phyloP scores from a whole-genome alignment of 2,329 filamentous ascomycete genomes.

The Curvularia eragrostidis region DNA sequence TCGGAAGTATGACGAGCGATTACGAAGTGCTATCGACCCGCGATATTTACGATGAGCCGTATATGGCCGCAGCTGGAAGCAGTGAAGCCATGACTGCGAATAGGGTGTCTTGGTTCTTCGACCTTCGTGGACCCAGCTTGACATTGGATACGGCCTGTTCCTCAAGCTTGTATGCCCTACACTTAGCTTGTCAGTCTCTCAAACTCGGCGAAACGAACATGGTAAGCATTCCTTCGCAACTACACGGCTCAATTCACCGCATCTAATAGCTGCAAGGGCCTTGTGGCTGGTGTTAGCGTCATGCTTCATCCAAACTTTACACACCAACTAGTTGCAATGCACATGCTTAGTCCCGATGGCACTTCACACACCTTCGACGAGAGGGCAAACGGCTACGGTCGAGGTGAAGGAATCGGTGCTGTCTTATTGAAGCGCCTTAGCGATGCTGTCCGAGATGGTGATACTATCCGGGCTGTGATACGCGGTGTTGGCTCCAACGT shows the following conservation, averaged over 20 bases:
- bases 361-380: constrained; percentile 52
- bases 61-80: too few relatives aligned
- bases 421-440: constrained; percentile 33
- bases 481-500: constrained; percentile 27
- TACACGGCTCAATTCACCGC: too few relatives aligned
- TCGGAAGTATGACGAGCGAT: constrained; percentile 19
- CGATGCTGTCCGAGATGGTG: constrained; percentile 28
- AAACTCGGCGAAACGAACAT: constrained; percentile 2
- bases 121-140: constrained; percentile 30
- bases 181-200: constrained; percentile 27
- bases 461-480: constrained; percentile 36
- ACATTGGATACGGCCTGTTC: constrained; percentile 40
- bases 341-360: constrained; percentile 31
- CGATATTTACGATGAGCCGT: background rate
- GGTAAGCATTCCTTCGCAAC: constrained; percentile 6
- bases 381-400: constrained; percentile 51
- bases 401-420: constrained; percentile 34
- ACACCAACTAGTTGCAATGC: background rate
- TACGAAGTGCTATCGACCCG: constrained; percentile 9
- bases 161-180: constrained; percentile 23
- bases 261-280: background rate
- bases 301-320: too few relatives aligned
- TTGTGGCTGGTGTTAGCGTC: constrained; percentile 18
- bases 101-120: constrained; percentile 32
- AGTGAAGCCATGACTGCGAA: constrained; percentile 10